Evolutionary conservation across 2,329 filamentous ascomycete genomes (phyloP), one percentile per base, ranked within the genome.

Genomic region (Pseudogymnoascus sp.): DNA sequence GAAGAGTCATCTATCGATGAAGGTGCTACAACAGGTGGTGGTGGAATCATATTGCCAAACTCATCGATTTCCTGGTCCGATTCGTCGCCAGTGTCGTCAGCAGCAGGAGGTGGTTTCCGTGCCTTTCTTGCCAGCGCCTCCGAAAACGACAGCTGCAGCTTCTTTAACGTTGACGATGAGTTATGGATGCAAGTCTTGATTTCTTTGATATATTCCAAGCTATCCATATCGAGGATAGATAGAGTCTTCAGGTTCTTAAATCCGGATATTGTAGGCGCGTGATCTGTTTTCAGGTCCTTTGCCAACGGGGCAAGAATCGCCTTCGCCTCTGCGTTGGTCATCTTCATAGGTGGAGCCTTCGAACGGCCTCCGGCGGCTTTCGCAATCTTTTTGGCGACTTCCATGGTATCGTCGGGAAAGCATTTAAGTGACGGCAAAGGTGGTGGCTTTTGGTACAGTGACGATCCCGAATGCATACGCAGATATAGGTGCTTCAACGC

Each of bases 201-300:
- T 71, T 87, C 85, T 1, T 76, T 71, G 11, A 85, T 68, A 33
- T 83, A 75, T 35, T 85, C 82, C 4, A 86, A 74, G 28, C 74
- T 78, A 64, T 87, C 84, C 60, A 88, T 85, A 65, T 88, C 84
- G 35, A 87, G 74, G 5, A 87, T 74, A 3, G 79, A 74, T 12
- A 88, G 73, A 4, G 70, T 79, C 65, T 78, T 80, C 12, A 88
- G 74, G 38, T 78, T 77, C 58, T 76, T 80, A 73, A 88, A 87
- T 0, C 80, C 82, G 0, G 82, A 82, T 4, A 87, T 70, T 0
- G 82, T 86, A 1, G 80, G 76, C 2, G 81, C 76, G n/a, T 74
- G 73, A 30, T 42, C 14, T 12, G 60, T 42, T 41, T 38, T 41
- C 19, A 28, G 23, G 11, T 62, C 59, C 23, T 62, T 62, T 19